Conservation (phyloP, 2,329 filamentous ascomycete species). For the Nemania sp. region DNA sequence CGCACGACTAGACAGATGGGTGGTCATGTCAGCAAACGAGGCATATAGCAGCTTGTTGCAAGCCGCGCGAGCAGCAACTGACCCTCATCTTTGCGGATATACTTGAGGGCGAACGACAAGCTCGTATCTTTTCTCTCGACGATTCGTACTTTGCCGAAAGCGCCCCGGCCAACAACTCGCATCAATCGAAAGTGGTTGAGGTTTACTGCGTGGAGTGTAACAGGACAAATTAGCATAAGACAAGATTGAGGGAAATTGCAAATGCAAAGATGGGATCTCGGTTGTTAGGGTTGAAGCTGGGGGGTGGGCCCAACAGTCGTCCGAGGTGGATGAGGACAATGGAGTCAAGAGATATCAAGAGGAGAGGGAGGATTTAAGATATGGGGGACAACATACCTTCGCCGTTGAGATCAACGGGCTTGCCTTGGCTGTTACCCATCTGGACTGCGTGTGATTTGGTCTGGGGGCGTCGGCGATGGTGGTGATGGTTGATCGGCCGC, state of each 20-base stretch:
- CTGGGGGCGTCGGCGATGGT: not conserved
- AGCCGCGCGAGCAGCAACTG: slow-evolving; percentile 39
- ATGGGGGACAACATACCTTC: slow-evolving; percentile 69
- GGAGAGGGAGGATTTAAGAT: not conserved
- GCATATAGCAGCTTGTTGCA: slow-evolving; percentile 4
- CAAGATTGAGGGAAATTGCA: not conserved
- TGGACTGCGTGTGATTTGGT: slow-evolving; percentile 21
- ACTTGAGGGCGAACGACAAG: slow-evolving; percentile 94
- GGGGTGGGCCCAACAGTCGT: not conserved
- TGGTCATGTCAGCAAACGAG: slow-evolving; percentile 25
- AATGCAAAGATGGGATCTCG: not conserved
- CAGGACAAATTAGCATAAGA: slow-evolving; percentile 14
- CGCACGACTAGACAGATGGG: slow-evolving; percentile 72
- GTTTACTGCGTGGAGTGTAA: slow-evolving; percentile 66
- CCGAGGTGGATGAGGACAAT: not conserved
- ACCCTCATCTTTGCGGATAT: slow-evolving; percentile 99
- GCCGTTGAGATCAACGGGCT: slow-evolving; percentile 88
- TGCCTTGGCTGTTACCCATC: slow-evolving; percentile 96
- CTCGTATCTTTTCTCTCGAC: slow-evolving; percentile 96
- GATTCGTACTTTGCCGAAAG: slow-evolving; percentile 98
- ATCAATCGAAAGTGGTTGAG: slow-evolving; percentile 96
- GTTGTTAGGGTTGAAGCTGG: not conserved
- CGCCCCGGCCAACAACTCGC: slow-evolving; percentile 94
- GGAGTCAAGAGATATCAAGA: not conserved
- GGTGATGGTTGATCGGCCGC: not conserved